Evolutionary conservation across 306 rosid species (phyloP).

Genomic region (Ziziphus jujuba): DNA sequence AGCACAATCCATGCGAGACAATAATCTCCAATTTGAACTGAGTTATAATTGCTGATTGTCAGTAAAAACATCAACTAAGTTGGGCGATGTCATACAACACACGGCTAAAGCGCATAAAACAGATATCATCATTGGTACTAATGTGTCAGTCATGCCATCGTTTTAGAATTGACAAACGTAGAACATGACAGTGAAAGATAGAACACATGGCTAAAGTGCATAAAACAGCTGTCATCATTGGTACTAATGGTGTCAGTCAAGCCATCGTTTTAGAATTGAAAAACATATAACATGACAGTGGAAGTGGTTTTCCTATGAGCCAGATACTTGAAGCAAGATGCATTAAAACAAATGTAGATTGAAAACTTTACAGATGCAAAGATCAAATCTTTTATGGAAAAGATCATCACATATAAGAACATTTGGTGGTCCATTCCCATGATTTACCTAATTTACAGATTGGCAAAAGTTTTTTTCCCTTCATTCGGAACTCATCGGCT

Average conservation of each 20-base stretch:
- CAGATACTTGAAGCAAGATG: conserved; percentile 18
- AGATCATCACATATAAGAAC: neutral
- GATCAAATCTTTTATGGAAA: conserved; percentile 11
- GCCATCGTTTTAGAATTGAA: conserved; percentile 10
- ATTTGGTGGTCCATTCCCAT: conserved; percentile 16
- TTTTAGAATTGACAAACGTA: no score
- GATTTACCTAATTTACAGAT: conserved; percentile 84
- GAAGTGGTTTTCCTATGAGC: conserved; percentile 27
- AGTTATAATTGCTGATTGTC: neutral
- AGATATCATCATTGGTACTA: neutral
- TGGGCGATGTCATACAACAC: neutral
- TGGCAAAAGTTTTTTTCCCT: conserved; percentile 79
- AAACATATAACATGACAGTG: conserved; percentile 13
- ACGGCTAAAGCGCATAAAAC: neutral
- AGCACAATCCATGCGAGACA: neutral
- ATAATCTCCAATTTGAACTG: conserved; percentile 1
- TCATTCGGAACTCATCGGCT: conserved; percentile 61
- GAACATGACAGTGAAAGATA: no score
- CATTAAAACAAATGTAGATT: conserved; percentile 2
- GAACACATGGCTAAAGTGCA: neutral
- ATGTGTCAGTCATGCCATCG: neutral
- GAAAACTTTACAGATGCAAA: neutral
- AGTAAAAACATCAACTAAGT: neutral
- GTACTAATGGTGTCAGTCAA: neutral
- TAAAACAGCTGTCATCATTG: neutral